phyloP scores from a whole-genome alignment of 495 filamentous ascomycete species.

The Xylaria intraflava region DNA sequence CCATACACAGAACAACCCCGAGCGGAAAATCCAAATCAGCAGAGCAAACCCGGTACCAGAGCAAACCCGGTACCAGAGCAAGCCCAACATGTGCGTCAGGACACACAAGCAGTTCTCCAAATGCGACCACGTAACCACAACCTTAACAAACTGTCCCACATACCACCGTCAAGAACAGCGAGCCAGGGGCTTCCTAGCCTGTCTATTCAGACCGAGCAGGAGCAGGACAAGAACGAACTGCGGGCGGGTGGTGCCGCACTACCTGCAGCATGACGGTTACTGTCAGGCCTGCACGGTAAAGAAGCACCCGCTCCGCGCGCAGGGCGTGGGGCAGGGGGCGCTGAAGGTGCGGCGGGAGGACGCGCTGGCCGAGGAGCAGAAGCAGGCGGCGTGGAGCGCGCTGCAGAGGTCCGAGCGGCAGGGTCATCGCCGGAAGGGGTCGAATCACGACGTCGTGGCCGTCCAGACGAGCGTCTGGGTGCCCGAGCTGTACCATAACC shows the following conservation, averaged over 20 bases:
- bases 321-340: slow-evolving; percentile 14
- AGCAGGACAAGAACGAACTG: slow-evolving; percentile 17
- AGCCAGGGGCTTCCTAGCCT: slow-evolving; percentile 12
- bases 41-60: not conserved
- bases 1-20: no score
- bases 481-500: slow-evolving; percentile 15
- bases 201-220: slow-evolving; percentile 2
- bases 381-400: not conserved
- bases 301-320: slow-evolving; percentile 1
- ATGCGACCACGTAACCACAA: slow-evolving; percentile 17
- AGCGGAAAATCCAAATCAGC: not conserved
- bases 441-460: not conserved
- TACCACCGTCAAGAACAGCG: slow-evolving; percentile 16
- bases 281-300: slow-evolving; percentile 15
- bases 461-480: slow-evolving; percentile 15
- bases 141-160: slow-evolving; percentile 20
- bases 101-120: slow-evolving; percentile 16
- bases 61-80: not conserved
- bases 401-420: slow-evolving; percentile 1
- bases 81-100: slow-evolving; percentile 19
- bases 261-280: slow-evolving; percentile 7
- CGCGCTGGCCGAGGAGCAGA: slow-evolving; percentile 4
- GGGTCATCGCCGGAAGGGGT: not conserved
- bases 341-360: slow-evolving; percentile 13
- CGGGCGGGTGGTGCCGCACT: slow-evolving; percentile 18